Percentiles rank a stretch among this genome's conserved stretches.
Evolutionary conservation across 2,329 filamentous ascomycete genomes (phyloP).

Genomic region (Juglanconis juglandina): DNA sequence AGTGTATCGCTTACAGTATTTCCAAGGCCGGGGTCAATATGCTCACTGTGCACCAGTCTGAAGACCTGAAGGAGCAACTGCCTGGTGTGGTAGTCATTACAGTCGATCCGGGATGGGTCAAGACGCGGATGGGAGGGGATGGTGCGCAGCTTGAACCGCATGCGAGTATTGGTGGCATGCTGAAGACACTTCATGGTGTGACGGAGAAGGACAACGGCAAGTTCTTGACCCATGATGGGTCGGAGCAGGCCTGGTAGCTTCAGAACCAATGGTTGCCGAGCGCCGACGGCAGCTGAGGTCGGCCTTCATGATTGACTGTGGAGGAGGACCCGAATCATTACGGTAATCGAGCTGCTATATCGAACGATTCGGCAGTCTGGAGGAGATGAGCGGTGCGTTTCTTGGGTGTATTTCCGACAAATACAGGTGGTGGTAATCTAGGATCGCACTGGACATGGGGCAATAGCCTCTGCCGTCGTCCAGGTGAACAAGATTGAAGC

Average conservation of each 20-base stretch:
- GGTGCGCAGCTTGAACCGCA: constrained; percentile 6
- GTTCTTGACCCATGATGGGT: constrained; percentile 6
- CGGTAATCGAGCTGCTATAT: background rate
- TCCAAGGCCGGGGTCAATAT: constrained; percentile 36
- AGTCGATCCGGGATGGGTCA: constrained; percentile 8
- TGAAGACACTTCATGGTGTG: background rate
- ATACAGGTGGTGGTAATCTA: too few relatives aligned
- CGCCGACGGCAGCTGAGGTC: too few relatives aligned
- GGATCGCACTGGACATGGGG: too few relatives aligned
- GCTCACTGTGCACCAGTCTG: constrained; percentile 30
- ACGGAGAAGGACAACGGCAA: background rate
- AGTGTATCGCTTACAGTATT: constrained; percentile 30
- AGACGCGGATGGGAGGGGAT: constrained; percentile 10
- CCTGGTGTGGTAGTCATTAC: constrained; percentile 6
- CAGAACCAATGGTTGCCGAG: background rate
- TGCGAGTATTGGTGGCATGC: constrained; percentile 2
- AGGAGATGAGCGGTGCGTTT: background rate
- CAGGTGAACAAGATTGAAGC: too few relatives aligned
- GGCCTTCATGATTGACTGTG: too few relatives aligned
- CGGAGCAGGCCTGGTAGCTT: constrained; percentile 2
- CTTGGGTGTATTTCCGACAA: too few relatives aligned
- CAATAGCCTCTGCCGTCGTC: too few relatives aligned
- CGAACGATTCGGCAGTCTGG: background rate
- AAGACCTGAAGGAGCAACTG: constrained; percentile 18
- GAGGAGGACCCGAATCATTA: too few relatives aligned